phyloP scores from a whole-genome alignment of 257 asterid species.

The Nicotiana benthamiana region DNA sequence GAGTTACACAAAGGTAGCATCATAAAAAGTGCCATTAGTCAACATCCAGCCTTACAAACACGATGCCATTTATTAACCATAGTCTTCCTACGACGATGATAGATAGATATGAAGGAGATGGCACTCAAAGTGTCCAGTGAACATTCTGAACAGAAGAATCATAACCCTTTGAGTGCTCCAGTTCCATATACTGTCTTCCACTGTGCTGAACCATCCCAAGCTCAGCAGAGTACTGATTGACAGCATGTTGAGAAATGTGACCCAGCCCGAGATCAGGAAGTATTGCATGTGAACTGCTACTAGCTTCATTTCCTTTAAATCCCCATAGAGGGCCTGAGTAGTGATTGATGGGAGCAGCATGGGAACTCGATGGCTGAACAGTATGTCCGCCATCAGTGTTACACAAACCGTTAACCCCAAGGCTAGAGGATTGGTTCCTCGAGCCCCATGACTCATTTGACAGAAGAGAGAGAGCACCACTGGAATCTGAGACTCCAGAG shows the following conservation, averaged over 20 bases:
- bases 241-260: slow-evolving; percentile 37
- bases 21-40: background rate
- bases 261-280: slow-evolving; percentile 47
- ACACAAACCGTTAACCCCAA: slow-evolving; percentile 30
- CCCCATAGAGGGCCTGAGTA: slow-evolving; percentile 40
- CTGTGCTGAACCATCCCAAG: slow-evolving; percentile 48
- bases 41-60: background rate
- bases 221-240: slow-evolving; percentile 34
- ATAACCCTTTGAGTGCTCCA: slow-evolving; percentile 46
- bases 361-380: slow-evolving; percentile 37
- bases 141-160: slow-evolving; percentile 53
- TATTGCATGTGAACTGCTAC: slow-evolving; percentile 33
- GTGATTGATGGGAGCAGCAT: slow-evolving; percentile 28
- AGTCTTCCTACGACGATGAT: background rate
- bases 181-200: slow-evolving; percentile 38
- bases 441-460: slow-evolving; percentile 81
- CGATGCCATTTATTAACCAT: background rate
- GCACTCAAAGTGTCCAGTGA: slow-evolving; percentile 51
- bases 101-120: background rate
- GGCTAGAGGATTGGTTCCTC: slow-evolving; percentile 42
- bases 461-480: slow-evolving; percentile 98
- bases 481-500: slow-evolving; percentile 42
- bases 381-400: slow-evolving; percentile 22
- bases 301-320: slow-evolving; percentile 33
- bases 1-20: background rate